Base-by-base conservation (phyloP, 1,284 basidiomycete genomes). In the Gymnopus androsaceus region DNA sequence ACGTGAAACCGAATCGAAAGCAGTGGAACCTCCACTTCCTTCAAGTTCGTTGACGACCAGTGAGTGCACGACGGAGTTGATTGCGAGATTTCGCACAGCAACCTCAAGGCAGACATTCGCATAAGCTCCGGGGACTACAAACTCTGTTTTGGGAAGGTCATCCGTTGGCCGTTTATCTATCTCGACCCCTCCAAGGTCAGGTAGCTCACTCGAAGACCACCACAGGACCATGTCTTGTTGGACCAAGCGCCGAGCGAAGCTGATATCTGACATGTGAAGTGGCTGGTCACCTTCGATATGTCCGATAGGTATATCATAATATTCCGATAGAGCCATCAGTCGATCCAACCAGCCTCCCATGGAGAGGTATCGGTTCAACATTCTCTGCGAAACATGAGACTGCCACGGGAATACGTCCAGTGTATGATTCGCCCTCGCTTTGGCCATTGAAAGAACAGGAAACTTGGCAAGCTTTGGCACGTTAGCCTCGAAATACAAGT, bases 31-130 rank as follows among this genome's bases (percentile, higher is more conserved):
- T 0, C 92, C 88, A 58, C 89, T 92, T 2, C 97, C 97, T 73
- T 99, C 96, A 66, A 98, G 82, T 68, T 99, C 96, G 73, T 99
- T 98, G 60, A 99, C 93, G 54, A 94, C 80, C 9, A 95, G 85
- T 0, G 95, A 96, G 67, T 98, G 97, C 11, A 99, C 77, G 7
- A 99, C 91, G 0, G 96, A 88, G 68, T 99, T 90, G 60, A 99
- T 90, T 0, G 96, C 95, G 12, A 99, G 80, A 71, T 99, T 96
- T 27, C 91, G 85, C 11, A 99, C 79, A 6, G 90, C 87, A 58
- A 99, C 77, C 63, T 98, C 94, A 31, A 99, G 78, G 59, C 94
- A 95, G 17, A 98, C 96, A 52, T 96, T 97, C 5, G 91, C 86
- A 71, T 97, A 98, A 56, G 88, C 88, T 0, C 97, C 97, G 1